Percentiles rank a stretch among this genome's conserved stretches.
Evolutionary conservation across 176 grass and related monocot species (phyloP).

Genomic region (Triticum urartu): DNA sequence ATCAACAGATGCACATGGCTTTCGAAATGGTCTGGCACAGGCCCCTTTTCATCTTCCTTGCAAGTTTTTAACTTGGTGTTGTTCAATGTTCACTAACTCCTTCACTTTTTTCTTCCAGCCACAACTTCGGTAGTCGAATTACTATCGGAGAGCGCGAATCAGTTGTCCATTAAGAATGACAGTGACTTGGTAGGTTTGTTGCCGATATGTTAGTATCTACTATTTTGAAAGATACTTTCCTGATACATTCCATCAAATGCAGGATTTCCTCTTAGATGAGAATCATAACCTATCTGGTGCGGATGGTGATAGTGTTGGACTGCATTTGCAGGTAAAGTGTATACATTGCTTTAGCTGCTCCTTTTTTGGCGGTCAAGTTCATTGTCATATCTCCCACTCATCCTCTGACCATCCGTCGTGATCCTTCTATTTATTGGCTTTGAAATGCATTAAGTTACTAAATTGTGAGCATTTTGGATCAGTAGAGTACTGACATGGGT

Average conservation of each 20-base stretch:
- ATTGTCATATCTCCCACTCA: neutral
- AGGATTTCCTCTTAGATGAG: slow-evolving; percentile 78
- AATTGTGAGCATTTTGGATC: neutral
- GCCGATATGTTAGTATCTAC: slow-evolving; percentile 10
- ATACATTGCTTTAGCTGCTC: slow-evolving; percentile 24
- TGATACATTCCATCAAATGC: slow-evolving; percentile 23
- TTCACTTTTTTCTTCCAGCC: slow-evolving; percentile 39
- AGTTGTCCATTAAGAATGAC: slow-evolving; percentile 66
- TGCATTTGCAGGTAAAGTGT: slow-evolving; percentile 49
- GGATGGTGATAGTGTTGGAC: slow-evolving; percentile 46
- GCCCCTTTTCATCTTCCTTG: slow-evolving; percentile 15
- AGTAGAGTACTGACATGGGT: neutral
- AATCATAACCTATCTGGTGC: slow-evolving; percentile 56
- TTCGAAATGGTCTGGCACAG: slow-evolving; percentile 46
- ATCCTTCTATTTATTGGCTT: neutral
- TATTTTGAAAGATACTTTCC: slow-evolving; percentile 25
- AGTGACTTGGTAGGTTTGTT: slow-evolving; percentile 61
- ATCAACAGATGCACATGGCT: slow-evolving; percentile 49
- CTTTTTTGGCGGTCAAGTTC: neutral
- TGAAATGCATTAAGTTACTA: neutral
- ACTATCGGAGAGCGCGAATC: slow-evolving; percentile 65
- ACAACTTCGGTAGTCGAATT: slow-evolving; percentile 73
- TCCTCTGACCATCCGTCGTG: neutral
- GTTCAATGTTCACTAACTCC: neutral
- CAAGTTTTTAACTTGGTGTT: neutral